Evolutionary conservation across 1,284 basidiomycete species (phyloP).

Genomic region (Blastosporella zonata): DNA sequence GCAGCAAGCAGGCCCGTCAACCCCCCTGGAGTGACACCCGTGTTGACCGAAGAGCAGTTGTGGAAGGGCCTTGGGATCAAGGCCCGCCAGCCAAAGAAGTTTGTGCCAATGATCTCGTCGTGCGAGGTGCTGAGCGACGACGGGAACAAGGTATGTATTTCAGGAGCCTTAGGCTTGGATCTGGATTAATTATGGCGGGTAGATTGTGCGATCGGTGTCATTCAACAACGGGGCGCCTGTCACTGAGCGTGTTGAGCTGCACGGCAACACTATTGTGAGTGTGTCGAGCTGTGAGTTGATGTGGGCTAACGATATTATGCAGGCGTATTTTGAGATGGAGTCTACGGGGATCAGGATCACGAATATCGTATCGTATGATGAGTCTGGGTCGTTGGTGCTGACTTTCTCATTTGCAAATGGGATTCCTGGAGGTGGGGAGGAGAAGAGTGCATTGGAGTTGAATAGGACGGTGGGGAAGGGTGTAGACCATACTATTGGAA

Average conservation of each 20-base stretch:
- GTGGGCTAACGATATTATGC: neutral
- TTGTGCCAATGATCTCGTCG: constrained; percentile 26
- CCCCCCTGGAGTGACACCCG: constrained; percentile 24
- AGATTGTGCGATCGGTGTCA: constrained; percentile 25
- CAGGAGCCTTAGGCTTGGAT: neutral
- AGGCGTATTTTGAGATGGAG: constrained; percentile 31
- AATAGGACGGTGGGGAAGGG: constrained; percentile 25
- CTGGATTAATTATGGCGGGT: neutral
- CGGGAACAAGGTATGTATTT: constrained; percentile 25
- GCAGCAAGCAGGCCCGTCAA: constrained; percentile 31
- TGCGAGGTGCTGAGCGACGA: constrained; percentile 27
- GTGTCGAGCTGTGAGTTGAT: neutral
- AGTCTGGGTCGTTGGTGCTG: constrained; percentile 25
- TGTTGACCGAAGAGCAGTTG: constrained; percentile 29
- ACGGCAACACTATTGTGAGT: constrained; percentile 28
- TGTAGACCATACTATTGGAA: constrained; percentile 25
- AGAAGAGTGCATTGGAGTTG: constrained; percentile 19
- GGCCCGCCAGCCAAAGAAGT: constrained; percentile 28
- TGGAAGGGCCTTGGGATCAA: constrained; percentile 33
- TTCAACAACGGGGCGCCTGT: constrained; percentile 20
- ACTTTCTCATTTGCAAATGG: constrained; percentile 33
- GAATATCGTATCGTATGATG: constrained; percentile 31
- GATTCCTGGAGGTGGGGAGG: constrained; percentile 23
- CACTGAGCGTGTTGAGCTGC: constrained; percentile 23
- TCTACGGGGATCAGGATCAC: constrained; percentile 24